Conservation (phyloP, 768 basidiomycete genomes). For the Leccinellum luteum region DNA sequence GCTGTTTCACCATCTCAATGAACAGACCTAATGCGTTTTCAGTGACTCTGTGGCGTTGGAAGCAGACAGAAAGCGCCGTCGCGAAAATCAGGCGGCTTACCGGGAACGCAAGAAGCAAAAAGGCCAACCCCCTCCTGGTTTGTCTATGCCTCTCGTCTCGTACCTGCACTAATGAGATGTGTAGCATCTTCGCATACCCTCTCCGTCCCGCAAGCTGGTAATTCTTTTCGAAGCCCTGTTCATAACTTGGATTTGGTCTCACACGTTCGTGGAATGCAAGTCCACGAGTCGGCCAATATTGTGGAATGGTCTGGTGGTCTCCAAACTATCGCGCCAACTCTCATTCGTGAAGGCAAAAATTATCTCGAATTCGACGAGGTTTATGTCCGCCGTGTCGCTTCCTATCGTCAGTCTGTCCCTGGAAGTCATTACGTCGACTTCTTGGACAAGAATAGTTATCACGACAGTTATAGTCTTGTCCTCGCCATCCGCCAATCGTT, state of each 20-base stretch:
- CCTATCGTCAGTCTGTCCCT: not conserved
- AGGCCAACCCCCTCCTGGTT: no score
- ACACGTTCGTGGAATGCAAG: not conserved
- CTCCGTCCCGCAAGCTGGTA: no score
- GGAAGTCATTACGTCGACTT: not conserved
- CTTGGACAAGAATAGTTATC: not conserved
- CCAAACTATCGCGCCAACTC: not conserved
- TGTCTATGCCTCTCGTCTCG: no score
- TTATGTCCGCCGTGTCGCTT: not conserved
- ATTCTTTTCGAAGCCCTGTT: no score
- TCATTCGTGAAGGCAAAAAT: not conserved
- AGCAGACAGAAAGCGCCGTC: no score
- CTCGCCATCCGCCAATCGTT: not conserved
- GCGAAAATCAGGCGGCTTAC: no score
- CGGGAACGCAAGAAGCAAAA: no score
- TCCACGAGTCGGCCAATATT: not conserved
- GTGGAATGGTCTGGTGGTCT: not conserved
- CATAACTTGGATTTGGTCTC: not conserved
- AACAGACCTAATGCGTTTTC: no score
- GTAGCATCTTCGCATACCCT: no score
- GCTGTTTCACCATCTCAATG: no score
- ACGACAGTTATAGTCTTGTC: not conserved
- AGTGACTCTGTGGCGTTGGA: no score
- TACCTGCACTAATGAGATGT: no score
- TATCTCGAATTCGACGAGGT: not conserved